These are phyloP conservation scores for Fraxinus cuspidata DNA, from an alignment of 257 asterid species.

Conservation along the genomic window DNA sequence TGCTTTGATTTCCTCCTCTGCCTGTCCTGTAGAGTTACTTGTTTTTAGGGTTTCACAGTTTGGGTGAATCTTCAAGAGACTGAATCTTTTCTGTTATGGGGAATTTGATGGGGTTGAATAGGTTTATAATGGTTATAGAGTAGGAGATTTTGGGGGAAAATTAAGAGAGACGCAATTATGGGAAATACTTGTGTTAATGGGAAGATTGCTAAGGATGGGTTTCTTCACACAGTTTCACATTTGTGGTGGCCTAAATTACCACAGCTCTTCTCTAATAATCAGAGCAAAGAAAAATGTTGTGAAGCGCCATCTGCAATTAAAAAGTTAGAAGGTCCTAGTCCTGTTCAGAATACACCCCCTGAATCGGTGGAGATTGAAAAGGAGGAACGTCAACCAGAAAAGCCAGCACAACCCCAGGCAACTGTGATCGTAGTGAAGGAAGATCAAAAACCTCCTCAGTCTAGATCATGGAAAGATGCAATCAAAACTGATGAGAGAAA, in stretches of 20 bases:
- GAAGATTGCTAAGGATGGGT: conserved; percentile 26
- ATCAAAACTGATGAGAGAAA: conserved; percentile 15
- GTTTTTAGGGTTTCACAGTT: not conserved
- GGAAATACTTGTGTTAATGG: conserved; percentile 43
- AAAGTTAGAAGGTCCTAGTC: conserved; percentile 10
- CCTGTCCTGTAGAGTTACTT: not conserved
- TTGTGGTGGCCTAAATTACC: conserved; percentile 33
- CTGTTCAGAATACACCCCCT: conserved; percentile 34
- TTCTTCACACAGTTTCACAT: conserved; percentile 29
- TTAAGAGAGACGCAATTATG: conserved; percentile 20
- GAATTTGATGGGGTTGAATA: conserved; percentile 3
- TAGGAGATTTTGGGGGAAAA: not conserved
- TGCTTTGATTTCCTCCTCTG: not conserved
- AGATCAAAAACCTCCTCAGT: conserved; percentile 20
- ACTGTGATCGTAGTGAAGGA: conserved; percentile 27
- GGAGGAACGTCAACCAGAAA: conserved; percentile 1
- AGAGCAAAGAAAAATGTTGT: conserved; percentile 1
- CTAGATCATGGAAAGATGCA: conserved; percentile 4
- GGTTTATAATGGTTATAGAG: not conserved
- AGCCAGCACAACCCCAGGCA: conserved; percentile 13
- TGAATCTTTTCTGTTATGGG: not conserved
- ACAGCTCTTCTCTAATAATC: conserved; percentile 5
- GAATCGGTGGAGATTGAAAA: conserved; percentile 32
- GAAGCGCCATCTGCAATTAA: not conserved
- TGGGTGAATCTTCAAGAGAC: not conserved